Conservation (phyloP, 495 filamentous ascomycete species). For the Aspergillus steynii region DNA sequence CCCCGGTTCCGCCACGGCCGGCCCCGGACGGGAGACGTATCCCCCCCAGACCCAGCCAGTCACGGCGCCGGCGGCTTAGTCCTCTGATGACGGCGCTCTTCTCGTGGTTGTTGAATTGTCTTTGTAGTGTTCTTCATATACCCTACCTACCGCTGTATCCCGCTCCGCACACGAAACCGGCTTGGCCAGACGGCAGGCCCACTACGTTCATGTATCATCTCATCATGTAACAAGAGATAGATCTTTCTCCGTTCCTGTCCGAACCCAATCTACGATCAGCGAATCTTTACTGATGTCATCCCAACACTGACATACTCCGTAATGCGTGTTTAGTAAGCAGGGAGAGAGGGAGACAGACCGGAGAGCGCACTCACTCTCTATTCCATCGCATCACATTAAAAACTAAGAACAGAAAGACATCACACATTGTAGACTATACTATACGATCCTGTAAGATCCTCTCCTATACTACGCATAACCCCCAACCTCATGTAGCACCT, state of each 20-base stretch:
- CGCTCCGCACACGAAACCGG: not conserved
- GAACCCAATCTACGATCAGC: not conserved
- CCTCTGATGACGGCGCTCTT: constrained; percentile 3
- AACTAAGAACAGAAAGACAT: constrained; percentile 3
- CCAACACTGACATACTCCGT: too few species aligned
- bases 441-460: not conserved
- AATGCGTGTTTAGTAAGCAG: too few species aligned
- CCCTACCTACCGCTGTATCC: constrained; percentile 9
- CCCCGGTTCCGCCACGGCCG: constrained; percentile 42
- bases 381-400: too few species aligned
- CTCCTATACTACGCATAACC: constrained; percentile 8
- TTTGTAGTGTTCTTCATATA: constrained; percentile 13
- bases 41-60: constrained; percentile 19
- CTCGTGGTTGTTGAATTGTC: constrained; percentile 7
- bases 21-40: constrained; percentile 37
- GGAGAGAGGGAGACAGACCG: too few species aligned
- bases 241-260: not conserved
- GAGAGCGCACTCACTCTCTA: too few species aligned
- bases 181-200: not conserved
- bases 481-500: constrained; percentile 69
- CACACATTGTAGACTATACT: not conserved
- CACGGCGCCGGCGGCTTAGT: constrained; percentile 35
- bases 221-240: not conserved
- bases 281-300: not conserved
- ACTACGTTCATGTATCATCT: constrained; percentile 4